Percentiles rank a stretch among this genome's conserved stretches.
Evolutionary conservation across 2,329 filamentous ascomycete genomes (phyloP).

Genomic region (Venturia aucupariae): DNA sequence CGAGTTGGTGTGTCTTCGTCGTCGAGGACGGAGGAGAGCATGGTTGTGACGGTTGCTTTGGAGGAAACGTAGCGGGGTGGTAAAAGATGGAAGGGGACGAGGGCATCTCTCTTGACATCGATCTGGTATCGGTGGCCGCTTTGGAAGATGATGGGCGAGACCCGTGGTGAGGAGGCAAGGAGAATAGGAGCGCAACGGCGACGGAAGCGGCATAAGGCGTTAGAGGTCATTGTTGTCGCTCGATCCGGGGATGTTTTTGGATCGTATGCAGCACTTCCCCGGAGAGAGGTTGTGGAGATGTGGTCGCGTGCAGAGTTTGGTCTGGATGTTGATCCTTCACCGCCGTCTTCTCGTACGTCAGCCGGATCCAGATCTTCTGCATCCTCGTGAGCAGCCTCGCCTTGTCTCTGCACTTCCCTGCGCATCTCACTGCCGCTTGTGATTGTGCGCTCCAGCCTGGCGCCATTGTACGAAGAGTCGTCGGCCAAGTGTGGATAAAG

Average conservation of each 20-base stretch:
- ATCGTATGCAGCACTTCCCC: background rate
- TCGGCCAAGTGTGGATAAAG: conserved; percentile 35
- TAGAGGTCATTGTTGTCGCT: background rate
- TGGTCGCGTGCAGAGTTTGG: background rate
- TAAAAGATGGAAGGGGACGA: conserved; percentile 8
- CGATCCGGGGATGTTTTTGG: conserved; percentile 9
- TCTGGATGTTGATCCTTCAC: background rate
- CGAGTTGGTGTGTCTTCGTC: background rate
- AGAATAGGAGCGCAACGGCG: conserved; percentile 39
- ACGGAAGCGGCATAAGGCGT: conserved; percentile 30
- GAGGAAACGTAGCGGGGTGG: conserved; percentile 13
- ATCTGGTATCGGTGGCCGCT: conserved; percentile 35
- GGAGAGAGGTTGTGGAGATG: background rate
- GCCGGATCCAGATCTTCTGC: conserved; percentile 5
- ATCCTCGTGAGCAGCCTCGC: background rate
- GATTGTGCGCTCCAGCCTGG: background rate
- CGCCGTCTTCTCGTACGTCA: conserved; percentile 2
- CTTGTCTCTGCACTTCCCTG: background rate
- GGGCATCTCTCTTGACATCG: conserved; percentile 20
- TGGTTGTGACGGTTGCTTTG: background rate
- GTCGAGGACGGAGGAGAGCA: background rate
- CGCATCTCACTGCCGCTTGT: background rate
- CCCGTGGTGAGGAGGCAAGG: conserved; percentile 33
- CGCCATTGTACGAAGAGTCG: background rate
- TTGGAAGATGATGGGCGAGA: conserved; percentile 37